Evolutionary conservation across 108 stramenopile species (phyloP), one percentile per base, ranked within the genome.

Genomic region (Nannochloropsis gaditana): DNA sequence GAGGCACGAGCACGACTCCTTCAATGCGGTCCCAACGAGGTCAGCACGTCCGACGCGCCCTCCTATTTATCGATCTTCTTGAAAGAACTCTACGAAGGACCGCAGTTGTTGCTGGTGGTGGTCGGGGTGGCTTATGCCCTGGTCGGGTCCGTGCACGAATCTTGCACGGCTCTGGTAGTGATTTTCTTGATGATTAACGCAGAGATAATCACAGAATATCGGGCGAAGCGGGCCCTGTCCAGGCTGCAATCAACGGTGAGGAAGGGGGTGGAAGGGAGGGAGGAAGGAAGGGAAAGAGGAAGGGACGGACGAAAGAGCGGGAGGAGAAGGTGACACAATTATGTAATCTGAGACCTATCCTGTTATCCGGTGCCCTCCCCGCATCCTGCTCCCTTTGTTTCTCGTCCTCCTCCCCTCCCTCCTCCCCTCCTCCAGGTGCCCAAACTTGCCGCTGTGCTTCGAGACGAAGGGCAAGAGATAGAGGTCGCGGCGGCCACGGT

Each of bases 201-300:
- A 8, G 59, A 73, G 8, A 6, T 73, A 5, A n/a, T 73, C 59
- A 73, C 59, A n/a, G 59, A 73, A 2, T 73, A n/a, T 73, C 59
- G 59, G 59, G 59, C 59, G 19, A 73, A 73, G 59, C 59, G 59
- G 59, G 59, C 59, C n/a, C 15, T 73, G 59, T 1, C 59, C 59
- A 73, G 59, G 59, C 59, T 73, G 59, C 59, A 73, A n/a, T 73
- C 59, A 15, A 73, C 59, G 59, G 59, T 73, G 6, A 73, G 59
- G 59, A n/a, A 73, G 59, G 59, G 0, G 59, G 15, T 15, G 59
- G 59, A 73, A 73, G 59, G 59, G 59, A 73, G 59, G 59, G 59
- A 73, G 59, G 59, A n/a, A 73, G 59, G 59, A n/a, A 73, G n/a
- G 59, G 8, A 8, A n/a, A n/a, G 59, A 6, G 6, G n/a, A 3